These are phyloP conservation scores for Phascolomyces articulosus DNA, from an alignment of 371 early-diverging fungal species.

Conservation along the genomic window DNA sequence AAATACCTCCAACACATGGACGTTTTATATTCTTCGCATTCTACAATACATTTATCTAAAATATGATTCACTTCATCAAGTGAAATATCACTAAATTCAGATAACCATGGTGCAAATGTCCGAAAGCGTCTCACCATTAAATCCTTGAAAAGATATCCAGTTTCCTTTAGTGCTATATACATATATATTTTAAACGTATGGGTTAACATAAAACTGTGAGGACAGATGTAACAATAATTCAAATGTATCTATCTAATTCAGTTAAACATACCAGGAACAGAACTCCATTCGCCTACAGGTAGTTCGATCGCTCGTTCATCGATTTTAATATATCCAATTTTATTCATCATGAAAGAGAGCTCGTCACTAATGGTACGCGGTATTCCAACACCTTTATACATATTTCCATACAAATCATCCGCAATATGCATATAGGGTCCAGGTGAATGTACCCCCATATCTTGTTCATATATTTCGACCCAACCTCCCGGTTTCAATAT, in stretches of 20 bases:
- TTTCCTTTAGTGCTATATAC: slow-evolving; percentile 14
- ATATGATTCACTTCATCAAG: slow-evolving; percentile 7
- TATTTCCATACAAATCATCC: slow-evolving; percentile 10
- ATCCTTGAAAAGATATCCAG: slow-evolving; percentile 26
- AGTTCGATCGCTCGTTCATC: slow-evolving; percentile 18
- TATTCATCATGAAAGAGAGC: neutral
- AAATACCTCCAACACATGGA: slow-evolving; percentile 23
- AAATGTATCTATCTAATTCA: neutral
- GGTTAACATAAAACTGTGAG: no score
- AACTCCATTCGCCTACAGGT: slow-evolving; percentile 23
- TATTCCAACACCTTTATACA: slow-evolving; percentile 12
- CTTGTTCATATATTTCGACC: slow-evolving; percentile 25
- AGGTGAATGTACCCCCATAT: slow-evolving; percentile 13
- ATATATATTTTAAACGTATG: no score
- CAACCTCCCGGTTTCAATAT: slow-evolving; percentile 41
- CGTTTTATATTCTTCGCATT: slow-evolving; percentile 26
- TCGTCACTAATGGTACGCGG: slow-evolving; percentile 2
- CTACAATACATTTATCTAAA: slow-evolving; percentile 13
- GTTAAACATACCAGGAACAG: slow-evolving; percentile 17
- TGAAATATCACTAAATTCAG: slow-evolving; percentile 4
- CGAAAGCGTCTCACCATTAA: slow-evolving; percentile 21
- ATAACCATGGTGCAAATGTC: slow-evolving; percentile 10
- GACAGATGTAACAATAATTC: no score
- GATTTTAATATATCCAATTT: slow-evolving; percentile 9
- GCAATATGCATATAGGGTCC: slow-evolving; percentile 10